Base-by-base conservation (phyloP, 768 basidiomycete species). In the Psilocybe subaeruginosa region DNA sequence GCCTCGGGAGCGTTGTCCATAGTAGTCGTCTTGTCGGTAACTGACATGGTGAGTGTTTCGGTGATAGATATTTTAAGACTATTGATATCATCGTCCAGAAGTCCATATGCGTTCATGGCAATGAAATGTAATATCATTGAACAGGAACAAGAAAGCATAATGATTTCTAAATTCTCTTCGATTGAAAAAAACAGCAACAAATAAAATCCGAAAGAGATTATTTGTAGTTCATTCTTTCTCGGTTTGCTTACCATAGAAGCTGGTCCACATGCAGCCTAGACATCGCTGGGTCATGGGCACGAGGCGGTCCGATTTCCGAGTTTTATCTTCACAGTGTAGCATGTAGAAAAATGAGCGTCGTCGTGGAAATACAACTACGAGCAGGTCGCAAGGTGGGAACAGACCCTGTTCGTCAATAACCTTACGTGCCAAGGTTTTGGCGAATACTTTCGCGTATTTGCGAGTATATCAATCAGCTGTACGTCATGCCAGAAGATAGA, bases 221-320 rank as follows among this genome's bases (percentile, higher is more conserved):
- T 45, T 53, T 23, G 39, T 43, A 30, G 35, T 49, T 48, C 48
- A 49, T 50, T 60, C 48, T 55, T 55, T 47, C 19, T 37, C 35
- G 23, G 17, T 53, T 37, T 35, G 16, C 53, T 46, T 47, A 17
- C 35, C 54, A 55, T 55, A 51, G 54, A 60, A 60, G 31, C 31
- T 48, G 54, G 54, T 49, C 46, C 39, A 48, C 35, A 43, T 43
- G n/a, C 37, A 23, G 30, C 29, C 30, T 49, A 46, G 33, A 56
- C 27, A 7, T 14, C 19, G 54, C 39, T 48, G 37, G 39, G 35
- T 55, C 45, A 58, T 58, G 60, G 47, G 61, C 56, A 41, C 43
- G 52, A 39, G 56, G 54, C 62, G 62, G 62, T 55, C 62, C 62
- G 62, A 63, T 17, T 46, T 55, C 58, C 57, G 57, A 41, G n/a